These are phyloP conservation scores for Arachis monticola DNA, from an alignment of 331 rosid genomes.

Conservation along the genomic window DNA sequence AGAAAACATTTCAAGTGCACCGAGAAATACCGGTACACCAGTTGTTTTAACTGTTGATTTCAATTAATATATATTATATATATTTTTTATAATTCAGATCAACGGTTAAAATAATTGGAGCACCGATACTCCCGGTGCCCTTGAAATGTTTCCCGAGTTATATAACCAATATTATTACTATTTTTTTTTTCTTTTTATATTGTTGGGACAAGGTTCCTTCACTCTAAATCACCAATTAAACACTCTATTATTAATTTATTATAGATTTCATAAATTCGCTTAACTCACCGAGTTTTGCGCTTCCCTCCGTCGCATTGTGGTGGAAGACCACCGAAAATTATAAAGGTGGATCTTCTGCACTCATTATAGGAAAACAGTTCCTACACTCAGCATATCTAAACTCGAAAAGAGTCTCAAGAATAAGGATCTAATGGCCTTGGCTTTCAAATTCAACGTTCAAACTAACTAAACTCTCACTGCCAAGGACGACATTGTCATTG, in stretches of 20 bases:
- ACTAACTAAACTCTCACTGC: constrained; percentile 60
- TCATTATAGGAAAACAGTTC: constrained; percentile 66
- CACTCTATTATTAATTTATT: constrained; percentile 56
- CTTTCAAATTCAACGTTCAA: constrained; percentile 34
- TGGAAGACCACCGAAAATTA: constrained; percentile 84
- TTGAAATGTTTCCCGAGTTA: too few species aligned
- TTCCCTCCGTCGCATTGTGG: constrained; percentile 69
- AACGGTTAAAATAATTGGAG: too few species aligned
- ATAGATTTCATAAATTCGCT: constrained; percentile 76
- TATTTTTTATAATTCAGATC: too few species aligned
- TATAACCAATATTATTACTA: too few species aligned
- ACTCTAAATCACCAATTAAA: constrained; percentile 55
- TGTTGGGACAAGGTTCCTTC: constrained; percentile 48
- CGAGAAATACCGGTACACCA: too few species aligned
- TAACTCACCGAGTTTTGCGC: constrained; percentile 11
- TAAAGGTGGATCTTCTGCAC: constrained; percentile 62
- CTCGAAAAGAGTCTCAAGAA: constrained; percentile 62
- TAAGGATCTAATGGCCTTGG: constrained; percentile 56
- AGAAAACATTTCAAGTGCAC: too few species aligned
- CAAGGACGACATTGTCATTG: constrained; percentile 68
- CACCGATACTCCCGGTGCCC: too few species aligned
- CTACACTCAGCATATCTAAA: constrained; percentile 57
- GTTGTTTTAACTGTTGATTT: too few species aligned
- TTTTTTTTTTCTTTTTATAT: too few species aligned
- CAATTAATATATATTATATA: too few species aligned